Percentiles rank a stretch among this genome's conserved stretches.
These are phyloP conservation scores for Lagenidium sp. DNA, from an alignment of 352 stramenopile species.

Conservation along the genomic window DNA sequence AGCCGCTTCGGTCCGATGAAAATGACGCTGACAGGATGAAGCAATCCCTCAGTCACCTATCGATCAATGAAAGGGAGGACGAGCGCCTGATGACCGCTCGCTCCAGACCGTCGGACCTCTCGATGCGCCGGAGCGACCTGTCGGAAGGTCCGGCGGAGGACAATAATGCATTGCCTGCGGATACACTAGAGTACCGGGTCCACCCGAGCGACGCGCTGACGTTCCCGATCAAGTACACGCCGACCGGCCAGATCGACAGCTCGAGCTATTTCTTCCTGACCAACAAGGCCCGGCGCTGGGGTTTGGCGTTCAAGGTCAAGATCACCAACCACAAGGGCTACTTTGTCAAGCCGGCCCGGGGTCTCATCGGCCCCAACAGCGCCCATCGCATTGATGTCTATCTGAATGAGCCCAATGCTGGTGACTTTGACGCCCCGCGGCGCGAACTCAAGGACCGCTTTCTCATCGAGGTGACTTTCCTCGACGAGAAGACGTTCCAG, in stretches of 20 bases:
- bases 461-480: constrained; percentile 53
- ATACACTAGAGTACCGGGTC: constrained; percentile 9
- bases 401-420: constrained; percentile 27
- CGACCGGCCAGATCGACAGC: constrained; percentile 18
- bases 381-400: constrained; percentile 52
- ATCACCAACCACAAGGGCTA: constrained; percentile 74
- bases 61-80: too few species aligned
- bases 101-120: too few species aligned
- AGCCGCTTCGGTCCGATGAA: too few species aligned
- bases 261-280: constrained; percentile 46
- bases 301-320: constrained; percentile 68
- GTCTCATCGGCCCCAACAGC: constrained; percentile 46
- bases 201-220: constrained; percentile 4
- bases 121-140: too few species aligned
- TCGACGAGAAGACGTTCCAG: constrained; percentile 26
- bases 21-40: too few species aligned
- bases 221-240: neutral
- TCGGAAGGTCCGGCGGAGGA: too few species aligned
- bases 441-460: constrained; percentile 62
- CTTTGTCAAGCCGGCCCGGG: constrained; percentile 60
- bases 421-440: constrained; percentile 24
- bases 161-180: too few species aligned
- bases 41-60: too few species aligned
- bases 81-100: too few species aligned
- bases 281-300: constrained; percentile 37